Evolutionary conservation across 768 basidiomycete species (phyloP).

Genomic region (Termitomyces sp.): DNA sequence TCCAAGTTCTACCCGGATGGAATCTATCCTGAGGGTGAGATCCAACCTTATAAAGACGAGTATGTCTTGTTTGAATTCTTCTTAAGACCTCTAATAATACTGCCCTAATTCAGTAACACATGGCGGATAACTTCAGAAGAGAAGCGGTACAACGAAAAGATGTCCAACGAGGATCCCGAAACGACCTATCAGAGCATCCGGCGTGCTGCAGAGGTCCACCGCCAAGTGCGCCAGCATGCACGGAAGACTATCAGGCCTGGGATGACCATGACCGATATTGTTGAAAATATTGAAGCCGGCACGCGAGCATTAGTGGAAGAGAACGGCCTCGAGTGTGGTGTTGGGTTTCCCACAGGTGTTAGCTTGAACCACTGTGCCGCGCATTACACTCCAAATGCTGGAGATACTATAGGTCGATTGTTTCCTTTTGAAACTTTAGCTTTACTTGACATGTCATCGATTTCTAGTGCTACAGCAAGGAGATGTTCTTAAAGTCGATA

Average conservation of each 20-base stretch:
- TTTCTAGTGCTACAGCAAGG: slow-evolving; percentile 16
- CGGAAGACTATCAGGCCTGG: slow-evolving; percentile 86
- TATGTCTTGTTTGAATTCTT: slow-evolving; percentile 39
- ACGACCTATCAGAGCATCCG: slow-evolving; percentile 88
- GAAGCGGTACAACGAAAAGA: slow-evolving; percentile 77
- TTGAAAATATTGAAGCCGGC: slow-evolving; percentile 88
- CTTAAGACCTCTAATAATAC: slow-evolving; percentile 2
- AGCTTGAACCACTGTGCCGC: slow-evolving; percentile 94
- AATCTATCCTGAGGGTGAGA: slow-evolving; percentile 89
- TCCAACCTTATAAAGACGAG: slow-evolving; percentile 91
- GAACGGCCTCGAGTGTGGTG: slow-evolving; percentile 77
- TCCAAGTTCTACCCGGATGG: slow-evolving; percentile 86
- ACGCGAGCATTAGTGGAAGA: slow-evolving; percentile 91
- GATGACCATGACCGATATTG: slow-evolving; percentile 93
- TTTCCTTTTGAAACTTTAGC: not conserved
- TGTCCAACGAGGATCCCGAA: slow-evolving; percentile 77
- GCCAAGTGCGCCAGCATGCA: slow-evolving; percentile 84
- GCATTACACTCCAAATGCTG: slow-evolving; percentile 94
- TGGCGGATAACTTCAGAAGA: slow-evolving; percentile 92
- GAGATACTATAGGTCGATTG: slow-evolving; percentile 74
- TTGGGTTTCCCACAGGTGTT: slow-evolving; percentile 96
- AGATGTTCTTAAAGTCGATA: slow-evolving; percentile 95
- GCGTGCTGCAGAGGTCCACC: slow-evolving; percentile 92
- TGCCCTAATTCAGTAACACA: slow-evolving; percentile 57
- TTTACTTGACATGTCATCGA: not conserved